A percentile compares a stretch with the other conserved stretches of the same genome.
These are phyloP conservation scores for Blastobotrys peoriensis DNA, from an alignment of 805 yeast genomes.

Conservation along the genomic window DNA sequence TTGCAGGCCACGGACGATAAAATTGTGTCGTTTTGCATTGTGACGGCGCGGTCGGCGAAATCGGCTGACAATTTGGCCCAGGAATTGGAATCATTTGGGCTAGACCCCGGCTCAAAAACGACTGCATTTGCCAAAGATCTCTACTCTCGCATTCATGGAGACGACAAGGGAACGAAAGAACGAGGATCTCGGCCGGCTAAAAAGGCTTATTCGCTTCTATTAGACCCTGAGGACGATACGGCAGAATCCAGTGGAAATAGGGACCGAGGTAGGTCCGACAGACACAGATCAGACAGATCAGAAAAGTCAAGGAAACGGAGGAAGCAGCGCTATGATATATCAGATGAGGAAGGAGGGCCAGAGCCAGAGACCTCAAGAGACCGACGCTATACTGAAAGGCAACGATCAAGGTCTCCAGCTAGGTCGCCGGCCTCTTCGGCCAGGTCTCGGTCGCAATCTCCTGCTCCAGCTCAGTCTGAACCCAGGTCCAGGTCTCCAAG, in stretches of 20 bases:
- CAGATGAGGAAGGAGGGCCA: conserved; percentile 2
- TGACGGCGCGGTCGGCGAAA: conserved; percentile 23
- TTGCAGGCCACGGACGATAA: conserved; percentile 23
- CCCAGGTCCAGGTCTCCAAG: not conserved
- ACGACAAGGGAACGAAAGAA: conserved; percentile 1
- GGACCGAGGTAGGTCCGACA: conserved; percentile 29
- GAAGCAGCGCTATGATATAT: conserved; percentile 9
- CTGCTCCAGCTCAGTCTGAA: not conserved
- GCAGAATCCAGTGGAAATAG: too few relatives aligned
- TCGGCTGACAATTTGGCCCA: conserved; percentile 10
- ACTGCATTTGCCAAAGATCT: conserved; percentile 18
- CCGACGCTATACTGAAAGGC: not conserved
- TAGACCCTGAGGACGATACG: conserved; percentile 35
- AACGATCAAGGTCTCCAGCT: too few relatives aligned
- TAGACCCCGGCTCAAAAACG: conserved; percentile 13
- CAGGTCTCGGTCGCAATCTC: conserved; percentile 2
- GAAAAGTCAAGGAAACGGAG: conserved; percentile 1
- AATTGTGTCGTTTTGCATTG: conserved; percentile 25
- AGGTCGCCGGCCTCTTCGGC: not conserved
- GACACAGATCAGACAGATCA: conserved; percentile 13
- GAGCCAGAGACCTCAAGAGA: conserved; percentile 11
- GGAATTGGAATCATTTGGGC: conserved; percentile 21
- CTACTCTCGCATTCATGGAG: conserved; percentile 10
- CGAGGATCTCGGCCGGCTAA: conserved; percentile 23
- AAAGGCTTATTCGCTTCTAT: not conserved